Base-by-base conservation (phyloP, 192 early-diverging fungal species). In the Gigaspora rosea region DNA sequence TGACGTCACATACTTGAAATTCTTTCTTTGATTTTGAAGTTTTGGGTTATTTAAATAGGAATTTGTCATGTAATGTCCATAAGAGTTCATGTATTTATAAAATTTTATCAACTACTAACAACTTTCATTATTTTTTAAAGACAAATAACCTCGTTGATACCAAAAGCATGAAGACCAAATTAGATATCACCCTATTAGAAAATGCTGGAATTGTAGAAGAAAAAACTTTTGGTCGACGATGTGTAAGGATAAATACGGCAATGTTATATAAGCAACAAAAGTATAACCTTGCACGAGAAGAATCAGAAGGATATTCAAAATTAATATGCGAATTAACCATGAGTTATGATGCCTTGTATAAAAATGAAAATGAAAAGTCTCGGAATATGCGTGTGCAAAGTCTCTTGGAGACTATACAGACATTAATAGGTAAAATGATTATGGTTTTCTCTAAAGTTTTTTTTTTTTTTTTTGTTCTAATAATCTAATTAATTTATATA, bases 281-380 rank as follows among this genome's bases (percentile, higher is more conserved):
- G 77, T 95, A 87, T 86, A 96, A 96, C 66, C 79, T 96, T 6
- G 62, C 92, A 59, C 86, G 92, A 35, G 95, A 96, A 82, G 92
- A 95, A 78, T 85, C 83, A 32, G 93, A 93, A 71, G 95, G 95
- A 2, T 96, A 91, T 77, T 85, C 94, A 6, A 93, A 92, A 69
- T 81, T 95, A 22, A 80, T 95, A 16, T 85, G 84, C 8, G 87
- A 90, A 57, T 59, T 96, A 7, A 66, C 86, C 33, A 73, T 75
- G 2, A 69, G 61, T 2, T 80, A 77, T 36, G 79, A 33, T 36
- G 48, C 51, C 8, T 22, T 27, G 9, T 66, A 51, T 52, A 78
- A 78, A n/a, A 27, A 27, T 27, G 66, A 68, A n/a, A 61, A 59
- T 58, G 77, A 82, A 4, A 27, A 78, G 0, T 27, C 9, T 9